These are phyloP conservation scores for Aspergillus uvarum DNA, from an alignment of 2,329 filamentous ascomycete genomes.

Conservation along the genomic window DNA sequence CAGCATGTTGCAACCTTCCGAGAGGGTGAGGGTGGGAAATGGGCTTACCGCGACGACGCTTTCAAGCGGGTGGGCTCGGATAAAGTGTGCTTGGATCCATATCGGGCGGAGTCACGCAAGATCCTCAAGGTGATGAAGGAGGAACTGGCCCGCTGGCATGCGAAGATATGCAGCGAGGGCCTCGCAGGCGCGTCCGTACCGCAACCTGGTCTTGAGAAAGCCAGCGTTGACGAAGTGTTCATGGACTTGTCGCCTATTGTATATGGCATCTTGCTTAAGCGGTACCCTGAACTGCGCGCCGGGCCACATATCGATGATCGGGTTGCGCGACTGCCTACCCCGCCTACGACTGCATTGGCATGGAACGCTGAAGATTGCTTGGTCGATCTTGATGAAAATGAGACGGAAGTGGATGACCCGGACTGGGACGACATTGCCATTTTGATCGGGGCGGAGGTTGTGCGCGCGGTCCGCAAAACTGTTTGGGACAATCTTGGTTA, in stretches of 20 bases:
- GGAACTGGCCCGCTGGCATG: slow-evolving; percentile 55
- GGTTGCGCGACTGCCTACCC: slow-evolving; percentile 68
- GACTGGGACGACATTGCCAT: slow-evolving; percentile 97
- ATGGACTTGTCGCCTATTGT: slow-evolving; percentile 85
- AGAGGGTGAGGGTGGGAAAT: slow-evolving; percentile 78
- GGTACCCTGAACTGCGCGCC: slow-evolving; percentile 69
- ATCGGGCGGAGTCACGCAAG: slow-evolving; percentile 77
- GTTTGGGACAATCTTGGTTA: slow-evolving; percentile 74
- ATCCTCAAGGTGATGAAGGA: slow-evolving; percentile 80
- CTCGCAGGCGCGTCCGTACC: slow-evolving; percentile 22
- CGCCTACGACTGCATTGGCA: slow-evolving; percentile 70
- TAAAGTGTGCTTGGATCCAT: slow-evolving; percentile 93
- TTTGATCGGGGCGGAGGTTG: slow-evolving; percentile 83
- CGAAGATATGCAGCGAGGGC: slow-evolving; percentile 19
- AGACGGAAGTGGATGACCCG: slow-evolving; percentile 74
- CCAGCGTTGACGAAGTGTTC: slow-evolving; percentile 93
- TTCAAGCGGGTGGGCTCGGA: slow-evolving; percentile 77
- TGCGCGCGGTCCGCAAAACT: slow-evolving; percentile 68
- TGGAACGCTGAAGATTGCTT: slow-evolving; percentile 78
- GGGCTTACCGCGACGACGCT: slow-evolving; percentile 85
- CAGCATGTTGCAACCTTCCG: slow-evolving; percentile 96
- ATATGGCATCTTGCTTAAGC: slow-evolving; percentile 69
- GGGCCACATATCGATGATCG: slow-evolving; percentile 54
- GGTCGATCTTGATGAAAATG: slow-evolving; percentile 69
- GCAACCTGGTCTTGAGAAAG: slow-evolving; percentile 75